Conservation (phyloP, 192 early-diverging fungal genomes). For the Mortierella alpina region DNA sequence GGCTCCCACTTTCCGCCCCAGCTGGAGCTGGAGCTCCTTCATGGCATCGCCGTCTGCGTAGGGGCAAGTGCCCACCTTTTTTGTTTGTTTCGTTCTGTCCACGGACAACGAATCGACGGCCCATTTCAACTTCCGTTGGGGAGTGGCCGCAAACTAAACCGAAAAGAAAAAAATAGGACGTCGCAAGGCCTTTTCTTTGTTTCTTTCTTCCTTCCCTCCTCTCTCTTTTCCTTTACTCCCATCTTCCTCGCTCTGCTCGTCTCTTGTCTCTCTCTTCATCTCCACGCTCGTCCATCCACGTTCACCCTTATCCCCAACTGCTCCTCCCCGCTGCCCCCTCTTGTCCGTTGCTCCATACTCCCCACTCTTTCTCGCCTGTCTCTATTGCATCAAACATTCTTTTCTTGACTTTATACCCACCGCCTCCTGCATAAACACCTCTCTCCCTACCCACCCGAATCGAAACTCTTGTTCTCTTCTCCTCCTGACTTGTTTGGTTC, state of each 20-base stretch:
- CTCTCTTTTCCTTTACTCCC: neutral
- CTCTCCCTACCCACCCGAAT: neutral
- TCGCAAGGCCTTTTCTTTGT: neutral
- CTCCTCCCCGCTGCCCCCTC: no score
- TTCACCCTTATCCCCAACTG: conserved; percentile 19
- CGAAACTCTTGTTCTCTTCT: neutral
- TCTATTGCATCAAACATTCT: conserved; percentile 5
- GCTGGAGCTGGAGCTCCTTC: no score
- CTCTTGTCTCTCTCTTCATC: neutral
- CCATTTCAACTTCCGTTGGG: conserved; percentile 42
- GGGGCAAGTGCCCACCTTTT: neutral
- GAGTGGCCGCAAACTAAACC: neutral
- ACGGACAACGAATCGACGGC: conserved; percentile 10
- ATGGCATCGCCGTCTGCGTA: no score
- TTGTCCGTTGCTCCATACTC: neutral
- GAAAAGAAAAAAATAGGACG: neutral
- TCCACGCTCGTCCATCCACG: neutral
- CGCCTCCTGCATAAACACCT: neutral
- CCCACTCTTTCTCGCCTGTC: neutral
- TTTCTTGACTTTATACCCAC: conserved; percentile 5
- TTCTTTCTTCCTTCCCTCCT: neutral
- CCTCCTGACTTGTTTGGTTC: neutral
- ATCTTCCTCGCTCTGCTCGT: neutral
- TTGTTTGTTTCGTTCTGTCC: neutral
- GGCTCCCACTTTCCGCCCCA: no score